phyloP scores from a whole-genome alignment of 2,329 filamentous ascomycete species.

The Diaporthe sp. region DNA sequence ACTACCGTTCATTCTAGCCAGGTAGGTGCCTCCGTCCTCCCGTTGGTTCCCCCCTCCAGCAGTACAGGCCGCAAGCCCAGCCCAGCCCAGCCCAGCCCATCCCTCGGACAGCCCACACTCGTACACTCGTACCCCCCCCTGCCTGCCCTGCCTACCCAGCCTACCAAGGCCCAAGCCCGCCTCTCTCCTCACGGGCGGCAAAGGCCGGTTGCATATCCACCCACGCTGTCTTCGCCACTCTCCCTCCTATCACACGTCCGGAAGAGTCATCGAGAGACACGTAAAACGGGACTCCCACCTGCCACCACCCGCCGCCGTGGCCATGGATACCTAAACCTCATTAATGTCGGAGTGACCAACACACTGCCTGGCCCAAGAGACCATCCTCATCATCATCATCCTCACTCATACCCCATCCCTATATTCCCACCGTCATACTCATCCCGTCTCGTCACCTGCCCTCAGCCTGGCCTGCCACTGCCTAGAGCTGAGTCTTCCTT shows the following conservation, averaged over 20 bases:
- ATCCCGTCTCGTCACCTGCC: constrained; percentile 9
- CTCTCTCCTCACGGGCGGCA: constrained; percentile 37
- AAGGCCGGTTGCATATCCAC: constrained; percentile 35
- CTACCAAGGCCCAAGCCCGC: constrained; percentile 30
- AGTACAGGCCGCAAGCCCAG: constrained; percentile 29
- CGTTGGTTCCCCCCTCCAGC: constrained; percentile 18
- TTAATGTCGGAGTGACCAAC: constrained; percentile 38
- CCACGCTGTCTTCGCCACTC: constrained; percentile 38
- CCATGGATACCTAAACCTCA: constrained; percentile 38
- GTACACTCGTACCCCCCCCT: neutral
- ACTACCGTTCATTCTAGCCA: constrained; percentile 42
- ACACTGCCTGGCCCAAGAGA: constrained; percentile 31
- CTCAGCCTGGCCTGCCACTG: constrained; percentile 38
- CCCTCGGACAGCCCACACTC: constrained; percentile 25
- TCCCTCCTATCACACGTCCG: constrained; percentile 35
- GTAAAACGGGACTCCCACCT: constrained; percentile 33
- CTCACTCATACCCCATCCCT: constrained; percentile 12
- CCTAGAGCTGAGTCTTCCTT: constrained; percentile 33
- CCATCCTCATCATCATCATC: constrained; percentile 29
- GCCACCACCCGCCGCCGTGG: constrained; percentile 32
- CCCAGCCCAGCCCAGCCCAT: constrained; percentile 34
- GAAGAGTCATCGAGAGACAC: constrained; percentile 45
- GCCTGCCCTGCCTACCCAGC: constrained; percentile 16
- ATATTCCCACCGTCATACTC: constrained; percentile 15
- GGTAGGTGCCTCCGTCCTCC: constrained; percentile 32